phyloP scores from a whole-genome alignment of 2,329 filamentous ascomycete genomes.

The Penicillium polonicum region DNA sequence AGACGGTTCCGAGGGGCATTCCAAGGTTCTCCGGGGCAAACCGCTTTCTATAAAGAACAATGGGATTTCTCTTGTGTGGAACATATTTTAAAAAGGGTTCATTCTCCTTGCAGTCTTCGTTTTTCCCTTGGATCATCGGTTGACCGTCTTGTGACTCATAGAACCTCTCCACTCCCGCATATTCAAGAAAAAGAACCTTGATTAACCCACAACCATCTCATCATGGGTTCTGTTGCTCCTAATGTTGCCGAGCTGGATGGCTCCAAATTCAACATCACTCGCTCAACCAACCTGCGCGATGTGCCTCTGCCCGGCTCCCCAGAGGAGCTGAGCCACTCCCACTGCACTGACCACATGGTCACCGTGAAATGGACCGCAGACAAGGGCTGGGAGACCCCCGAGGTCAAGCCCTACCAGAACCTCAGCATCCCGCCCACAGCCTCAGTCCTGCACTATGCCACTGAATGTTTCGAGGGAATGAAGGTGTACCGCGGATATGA shows the following conservation, averaged over 20 bases:
- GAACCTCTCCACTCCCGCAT: not conserved
- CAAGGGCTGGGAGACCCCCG: constrained; percentile 70
- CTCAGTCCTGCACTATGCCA: constrained; percentile 81
- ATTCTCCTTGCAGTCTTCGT: not conserved
- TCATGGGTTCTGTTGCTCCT: constrained; percentile 34
- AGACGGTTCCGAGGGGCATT: not conserved
- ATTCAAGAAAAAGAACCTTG: not conserved
- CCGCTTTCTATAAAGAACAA: constrained; percentile 15
- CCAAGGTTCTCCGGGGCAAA: constrained; percentile 17
- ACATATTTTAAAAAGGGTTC: not conserved
- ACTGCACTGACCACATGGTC: constrained; percentile 85
- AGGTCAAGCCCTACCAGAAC: constrained; percentile 74
- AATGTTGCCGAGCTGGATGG: constrained; percentile 39
- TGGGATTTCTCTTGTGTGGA: not conserved
- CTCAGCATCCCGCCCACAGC: constrained; percentile 77
- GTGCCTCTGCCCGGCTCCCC: constrained; percentile 42
- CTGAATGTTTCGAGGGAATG: constrained; percentile 85
- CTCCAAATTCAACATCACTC: constrained; percentile 42
- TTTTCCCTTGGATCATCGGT: not conserved
- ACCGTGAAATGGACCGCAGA: constrained; percentile 65
- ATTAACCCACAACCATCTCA: constrained; percentile 1
- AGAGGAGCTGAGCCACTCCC: constrained; percentile 41
- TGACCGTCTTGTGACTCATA: constrained; percentile 15
- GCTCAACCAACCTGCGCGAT: constrained; percentile 34
- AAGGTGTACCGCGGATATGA: constrained; percentile 71